Evolutionary conservation across 805 yeast species (phyloP).

Genomic region (Candida taoyuanica): DNA sequence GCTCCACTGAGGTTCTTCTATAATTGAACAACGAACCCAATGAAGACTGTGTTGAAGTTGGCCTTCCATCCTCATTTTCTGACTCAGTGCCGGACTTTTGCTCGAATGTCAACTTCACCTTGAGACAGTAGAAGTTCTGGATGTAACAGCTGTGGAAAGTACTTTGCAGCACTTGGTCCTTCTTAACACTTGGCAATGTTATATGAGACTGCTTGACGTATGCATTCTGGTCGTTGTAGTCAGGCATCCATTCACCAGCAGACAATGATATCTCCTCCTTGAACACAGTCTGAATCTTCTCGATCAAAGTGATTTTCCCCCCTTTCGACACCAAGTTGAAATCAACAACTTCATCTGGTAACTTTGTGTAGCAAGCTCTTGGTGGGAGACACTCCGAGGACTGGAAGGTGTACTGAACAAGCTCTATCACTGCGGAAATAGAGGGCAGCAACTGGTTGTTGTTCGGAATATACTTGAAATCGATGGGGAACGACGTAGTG

Average conservation of each 20-base stretch:
- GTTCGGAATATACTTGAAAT: slow-evolving; percentile 11
- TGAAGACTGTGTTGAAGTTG: background rate
- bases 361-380: slow-evolving; percentile 1
- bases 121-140: slow-evolving; percentile 19
- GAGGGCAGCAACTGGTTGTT: slow-evolving; percentile 1
- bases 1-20: slow-evolving; percentile 1
- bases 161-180: slow-evolving; percentile 8
- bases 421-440: slow-evolving; percentile 1
- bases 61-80: background rate
- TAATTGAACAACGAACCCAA: slow-evolving; percentile 2
- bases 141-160: slow-evolving; percentile 22
- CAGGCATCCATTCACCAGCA: slow-evolving; percentile 18
- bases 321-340: background rate
- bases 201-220: slow-evolving; percentile 7
- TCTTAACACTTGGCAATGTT: slow-evolving; percentile 8
- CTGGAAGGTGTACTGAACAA: slow-evolving; percentile 15
- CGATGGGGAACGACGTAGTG: slow-evolving; percentile 8
- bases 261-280: background rate
- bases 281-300: slow-evolving; percentile 12
- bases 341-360: slow-evolving; percentile 1
- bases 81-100: background rate
- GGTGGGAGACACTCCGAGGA: slow-evolving; percentile 12
- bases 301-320: slow-evolving; percentile 2
- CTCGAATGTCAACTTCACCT: slow-evolving; percentile 10
- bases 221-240: slow-evolving; percentile 7